These are phyloP conservation scores for Dryadomyces quercivorus DNA, from an alignment of 2,329 filamentous ascomycete genomes.

Conservation along the genomic window DNA sequence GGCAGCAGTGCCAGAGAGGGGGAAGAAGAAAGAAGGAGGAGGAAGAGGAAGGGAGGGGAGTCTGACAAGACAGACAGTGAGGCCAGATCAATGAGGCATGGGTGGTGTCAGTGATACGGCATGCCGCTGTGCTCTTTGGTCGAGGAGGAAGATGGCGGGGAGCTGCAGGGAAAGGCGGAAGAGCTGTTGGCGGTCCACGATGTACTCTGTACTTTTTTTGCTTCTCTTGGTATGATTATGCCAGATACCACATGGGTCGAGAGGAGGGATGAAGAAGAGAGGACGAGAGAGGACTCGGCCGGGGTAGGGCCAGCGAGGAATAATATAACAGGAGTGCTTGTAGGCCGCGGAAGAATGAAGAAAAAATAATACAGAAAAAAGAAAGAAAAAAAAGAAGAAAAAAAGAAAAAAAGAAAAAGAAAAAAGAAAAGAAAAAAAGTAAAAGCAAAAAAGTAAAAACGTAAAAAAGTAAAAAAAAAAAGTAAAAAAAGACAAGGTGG, in stretches of 20 bases:
- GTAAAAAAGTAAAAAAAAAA: not conserved
- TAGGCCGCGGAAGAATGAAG: not conserved
- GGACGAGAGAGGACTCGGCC: not conserved
- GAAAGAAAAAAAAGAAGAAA: not conserved
- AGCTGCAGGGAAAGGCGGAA: constrained; percentile 27
- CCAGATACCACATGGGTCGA: constrained; percentile 4
- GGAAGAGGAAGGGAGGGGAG: not conserved
- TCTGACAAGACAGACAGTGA: not conserved
- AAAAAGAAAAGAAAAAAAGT: not conserved
- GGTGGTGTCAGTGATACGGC: constrained; percentile 32
- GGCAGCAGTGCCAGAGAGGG: not conserved
- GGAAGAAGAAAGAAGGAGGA: not conserved
- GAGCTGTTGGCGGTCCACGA: constrained; percentile 2
- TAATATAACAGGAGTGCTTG: not conserved
- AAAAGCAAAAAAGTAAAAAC: too few species aligned
- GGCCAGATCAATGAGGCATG: constrained; percentile 31
- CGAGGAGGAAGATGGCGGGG: constrained; percentile 31
- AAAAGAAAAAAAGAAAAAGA: not conserved
- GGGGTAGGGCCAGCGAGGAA: not conserved
- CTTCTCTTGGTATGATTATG: not conserved
- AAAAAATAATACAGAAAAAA: not conserved
- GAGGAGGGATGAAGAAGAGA: not conserved
- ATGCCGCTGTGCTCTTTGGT: constrained; percentile 33
- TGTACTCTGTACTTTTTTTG: too few species aligned
- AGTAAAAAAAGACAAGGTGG: not conserved